phyloP scores from a whole-genome alignment of 345 rosid genomes.

The Eucalyptus tenuipes region DNA sequence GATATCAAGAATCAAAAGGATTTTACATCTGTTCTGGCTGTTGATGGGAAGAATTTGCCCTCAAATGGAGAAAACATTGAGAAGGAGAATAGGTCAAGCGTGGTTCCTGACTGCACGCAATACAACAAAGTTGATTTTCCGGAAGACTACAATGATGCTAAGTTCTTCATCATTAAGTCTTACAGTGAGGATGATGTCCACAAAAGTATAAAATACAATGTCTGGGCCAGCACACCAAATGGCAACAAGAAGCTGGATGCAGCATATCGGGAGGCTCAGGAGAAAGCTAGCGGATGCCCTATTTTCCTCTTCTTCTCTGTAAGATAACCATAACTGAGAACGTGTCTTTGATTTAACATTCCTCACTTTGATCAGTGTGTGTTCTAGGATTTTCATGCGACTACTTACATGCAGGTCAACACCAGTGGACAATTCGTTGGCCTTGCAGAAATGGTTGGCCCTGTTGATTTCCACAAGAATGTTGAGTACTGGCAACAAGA shows the following conservation, averaged over 20 bases:
- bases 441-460: conserved; percentile 85
- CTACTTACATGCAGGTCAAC: conserved; percentile 39
- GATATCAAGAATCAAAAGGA: conserved; percentile 55
- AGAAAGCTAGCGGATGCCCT: conserved; percentile 34
- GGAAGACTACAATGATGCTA: conserved; percentile 42
- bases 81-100: conserved; percentile 5
- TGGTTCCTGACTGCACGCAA: conserved; percentile 6
- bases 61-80: conserved; percentile 6
- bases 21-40: conserved; percentile 16
- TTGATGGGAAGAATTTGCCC: conserved; percentile 34
- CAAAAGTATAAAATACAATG: conserved; percentile 78
- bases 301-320: conserved; percentile 78
- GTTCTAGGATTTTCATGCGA: not conserved
- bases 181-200: conserved; percentile 90
- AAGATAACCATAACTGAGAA: not conserved
- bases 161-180: conserved; percentile 78
- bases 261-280: conserved; percentile 64
- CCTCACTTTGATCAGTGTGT: not conserved
- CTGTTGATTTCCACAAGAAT: conserved; percentile 70
- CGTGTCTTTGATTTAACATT: not conserved
- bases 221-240: conserved; percentile 84
- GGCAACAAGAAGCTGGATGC: conserved; percentile 84
- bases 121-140: conserved; percentile 29
- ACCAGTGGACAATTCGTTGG: conserved; percentile 86
- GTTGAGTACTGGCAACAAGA: conserved; percentile 87